Evolutionary conservation across 2,329 filamentous ascomycete genomes (phyloP).

Genomic region (Fusarium sp.): DNA sequence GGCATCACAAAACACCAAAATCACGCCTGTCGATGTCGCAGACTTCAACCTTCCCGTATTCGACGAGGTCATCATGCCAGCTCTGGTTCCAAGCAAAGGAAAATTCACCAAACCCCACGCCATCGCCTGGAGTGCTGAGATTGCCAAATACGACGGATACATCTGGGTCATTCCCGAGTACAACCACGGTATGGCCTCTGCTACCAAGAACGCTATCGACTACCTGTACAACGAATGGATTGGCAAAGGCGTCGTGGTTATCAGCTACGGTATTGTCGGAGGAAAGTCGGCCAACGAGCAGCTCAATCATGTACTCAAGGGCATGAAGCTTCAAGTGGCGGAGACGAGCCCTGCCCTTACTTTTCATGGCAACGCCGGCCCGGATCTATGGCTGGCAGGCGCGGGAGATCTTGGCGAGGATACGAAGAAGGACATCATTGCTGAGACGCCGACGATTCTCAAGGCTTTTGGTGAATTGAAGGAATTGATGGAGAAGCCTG

Average conservation of each 20-base stretch:
- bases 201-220: constrained; percentile 71
- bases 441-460: constrained; percentile 8
- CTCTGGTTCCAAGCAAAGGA: constrained; percentile 50
- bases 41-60: constrained; percentile 55
- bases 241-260: constrained; percentile 23
- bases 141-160: constrained; percentile 59
- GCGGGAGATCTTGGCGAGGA: constrained; percentile 22
- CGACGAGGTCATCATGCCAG: constrained; percentile 56
- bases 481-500: constrained; percentile 3
- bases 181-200: constrained; percentile 65
- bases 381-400: constrained; percentile 24
- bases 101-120: constrained; percentile 55
- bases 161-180: constrained; percentile 66
- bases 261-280: constrained; percentile 35
- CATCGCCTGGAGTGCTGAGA: constrained; percentile 57
- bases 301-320: background rate
- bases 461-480: constrained; percentile 24
- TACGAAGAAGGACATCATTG: constrained; percentile 24
- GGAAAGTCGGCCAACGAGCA: background rate
- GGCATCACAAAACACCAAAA: background rate
- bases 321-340: constrained; percentile 27
- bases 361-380: constrained; percentile 5
- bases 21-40: constrained; percentile 18
- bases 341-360: constrained; percentile 14
- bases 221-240: constrained; percentile 67